Percentiles rank a stretch among this genome's conserved stretches.
Evolutionary conservation across 2,329 filamentous ascomycete species (phyloP).

Genomic region (Sporothrix inflata): DNA sequence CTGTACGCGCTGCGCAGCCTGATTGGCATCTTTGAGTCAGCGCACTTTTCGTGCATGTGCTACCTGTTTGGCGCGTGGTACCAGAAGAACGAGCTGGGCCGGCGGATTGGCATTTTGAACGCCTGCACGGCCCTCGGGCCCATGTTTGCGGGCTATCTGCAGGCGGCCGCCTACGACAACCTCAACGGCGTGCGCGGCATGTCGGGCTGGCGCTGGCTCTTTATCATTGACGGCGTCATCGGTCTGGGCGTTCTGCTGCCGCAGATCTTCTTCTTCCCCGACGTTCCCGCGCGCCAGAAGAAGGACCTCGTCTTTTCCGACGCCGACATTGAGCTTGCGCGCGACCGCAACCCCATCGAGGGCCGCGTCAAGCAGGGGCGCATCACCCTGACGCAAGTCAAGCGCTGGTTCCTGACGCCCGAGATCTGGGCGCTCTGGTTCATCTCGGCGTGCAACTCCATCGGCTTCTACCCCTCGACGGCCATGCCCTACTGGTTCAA

Average conservation of each 20-base stretch:
- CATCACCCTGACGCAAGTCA: conserved; percentile 6
- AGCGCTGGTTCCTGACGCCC: conserved; percentile 23
- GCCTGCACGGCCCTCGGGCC: conserved; percentile 57
- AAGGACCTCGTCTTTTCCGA: not conserved
- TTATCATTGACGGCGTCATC: conserved; percentile 24
- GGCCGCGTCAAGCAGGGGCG: conserved; percentile 25
- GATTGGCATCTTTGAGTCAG: conserved; percentile 34
- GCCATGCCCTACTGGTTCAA: conserved; percentile 26
- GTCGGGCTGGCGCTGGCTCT: conserved; percentile 22
- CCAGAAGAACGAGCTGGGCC: conserved; percentile 61
- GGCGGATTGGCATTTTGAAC: conserved; percentile 65
- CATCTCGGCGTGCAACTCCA: conserved; percentile 16
- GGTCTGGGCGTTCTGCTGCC: conserved; percentile 5
- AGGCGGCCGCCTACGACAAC: conserved; percentile 45
- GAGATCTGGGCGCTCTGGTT: conserved; percentile 24
- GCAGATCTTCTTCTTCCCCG: conserved; percentile 14
- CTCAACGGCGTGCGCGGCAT: conserved; percentile 14
- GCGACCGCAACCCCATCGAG: conserved; percentile 21
- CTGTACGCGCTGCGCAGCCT: conserved; percentile 55
- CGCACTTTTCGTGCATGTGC: conserved; percentile 57
- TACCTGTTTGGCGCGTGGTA: conserved; percentile 59
- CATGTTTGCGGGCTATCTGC: conserved; percentile 44
- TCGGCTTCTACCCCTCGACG: conserved; percentile 7
- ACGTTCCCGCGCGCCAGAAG: not conserved
- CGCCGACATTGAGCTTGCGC: conserved; percentile 12